Base-by-base conservation (phyloP, 306 rosid species). In the Arachis stenosperma region DNA sequence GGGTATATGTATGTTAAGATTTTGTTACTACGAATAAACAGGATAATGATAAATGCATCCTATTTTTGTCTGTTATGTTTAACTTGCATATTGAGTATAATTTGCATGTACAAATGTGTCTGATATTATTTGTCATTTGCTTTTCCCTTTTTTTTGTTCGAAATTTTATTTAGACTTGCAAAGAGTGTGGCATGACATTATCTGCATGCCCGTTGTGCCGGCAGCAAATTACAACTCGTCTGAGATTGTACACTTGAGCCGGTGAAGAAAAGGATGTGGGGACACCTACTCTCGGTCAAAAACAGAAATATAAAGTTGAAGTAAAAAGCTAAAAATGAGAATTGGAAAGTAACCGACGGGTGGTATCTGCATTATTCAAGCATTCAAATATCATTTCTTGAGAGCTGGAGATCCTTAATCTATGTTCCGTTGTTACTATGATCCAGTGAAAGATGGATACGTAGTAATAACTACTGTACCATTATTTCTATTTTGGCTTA, bases 141-240 rank as follows among this genome's bases (percentile, higher is more conserved):
- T 67, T 77, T 27, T 52, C 22, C 9, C 48, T 76, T 42, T 42
- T 42, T 42, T 8, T 42, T 22, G 27, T 33, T 33, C 2, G 37
- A 33, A 33, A 2, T 33, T 33, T 33, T 2, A 33, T 33, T 4
- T 15, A 94, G 98, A 91, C 97, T 41, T 94, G 98, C 95, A 89
- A 83, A 91, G 97, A 91, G 62, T 94, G 98, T 67, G 94, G 97
- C 1, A 75, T 64, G 5, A 76, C 86, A 17, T 69, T 94, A 68
- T 81, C 87, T 42, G 41, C 79, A 15, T 94, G 98, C 85, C 98
- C 98, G 0, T 41, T 89, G 71, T 91, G 98, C 65, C 87, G 95
- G 75, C 83, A 88, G 73, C 91, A 86, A 61, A 91, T 94, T 76
- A 78, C 85, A 57, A 76, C 90, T 48, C 97, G 98, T 44, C 74